Base-by-base conservation (phyloP, 1,284 basidiomycete genomes). In the Sanghuangporus weigelae region DNA sequence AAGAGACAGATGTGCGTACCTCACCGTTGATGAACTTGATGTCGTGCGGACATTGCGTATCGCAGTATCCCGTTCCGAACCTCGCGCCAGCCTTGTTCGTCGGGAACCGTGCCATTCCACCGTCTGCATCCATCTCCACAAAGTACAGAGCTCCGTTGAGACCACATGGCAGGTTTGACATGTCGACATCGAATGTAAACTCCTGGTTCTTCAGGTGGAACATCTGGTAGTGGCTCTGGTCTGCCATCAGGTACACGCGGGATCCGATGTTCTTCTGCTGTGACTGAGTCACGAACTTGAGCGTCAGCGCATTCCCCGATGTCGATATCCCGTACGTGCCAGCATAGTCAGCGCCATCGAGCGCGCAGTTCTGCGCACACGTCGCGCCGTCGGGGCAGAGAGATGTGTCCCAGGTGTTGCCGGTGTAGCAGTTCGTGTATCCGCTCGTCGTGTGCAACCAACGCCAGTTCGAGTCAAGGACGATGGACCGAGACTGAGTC, bases 171-270 rank as follows among this genome's bases (percentile, higher is more conserved):
- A 85, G 77, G 60, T 81, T 73, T 64, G 79, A 81, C 62, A 83
- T 75, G 71, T 85, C 82, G 70, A 85, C 81, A 70, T 83, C 81
- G 72, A 84, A 83, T 44, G 80, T 77, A 72, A 84, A 84, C 73
- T 84, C 82, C 68, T 81, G 77, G 73, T 83, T 83, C 68, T 77
- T 70, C 63, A 80, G 75, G 67, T 81, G 78, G 78, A 84, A 84
- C 70, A 78, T 76, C 73, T 83, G 70, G 73, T 83, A 84, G 61
- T 74, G 68, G 63, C 73, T 74, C 66, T 78, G 75, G 69, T 75
- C 75, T 12, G 71, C 72, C 74, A 84, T 74, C 61, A 84, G 77
- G 74, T 83, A 84, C 58, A 83, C 76, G 69, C 83, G 82, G n/a
- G 82, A 83, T 48, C 83, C 83, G 71, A 84, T 73, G 75, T 84